These are phyloP conservation scores for Pisolithus sp. DNA, from an alignment of 768 basidiomycete genomes.

Conservation along the genomic window DNA sequence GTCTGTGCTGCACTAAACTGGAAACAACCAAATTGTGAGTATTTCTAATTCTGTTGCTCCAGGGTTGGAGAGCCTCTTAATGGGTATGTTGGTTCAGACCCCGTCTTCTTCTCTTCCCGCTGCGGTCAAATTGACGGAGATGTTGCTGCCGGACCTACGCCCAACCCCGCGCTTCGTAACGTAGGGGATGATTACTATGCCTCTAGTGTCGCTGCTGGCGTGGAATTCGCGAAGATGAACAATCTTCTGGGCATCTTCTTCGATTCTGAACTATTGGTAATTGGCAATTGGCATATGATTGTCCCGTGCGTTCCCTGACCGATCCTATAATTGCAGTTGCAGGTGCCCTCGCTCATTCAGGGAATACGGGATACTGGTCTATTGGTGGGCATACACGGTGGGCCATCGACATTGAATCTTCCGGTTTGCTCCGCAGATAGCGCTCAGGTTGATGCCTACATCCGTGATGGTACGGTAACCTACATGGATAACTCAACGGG, in stretches of 20 bases:
- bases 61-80: slow-evolving; percentile 12
- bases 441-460: slow-evolving; percentile 59
- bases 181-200: slow-evolving; percentile 44
- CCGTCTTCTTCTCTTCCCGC: slow-evolving; percentile 88
- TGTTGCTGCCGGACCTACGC: slow-evolving; percentile 31
- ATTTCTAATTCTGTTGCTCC: slow-evolving; percentile 11
- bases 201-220: slow-evolving; percentile 79
- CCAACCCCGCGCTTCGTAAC: slow-evolving; percentile 30
- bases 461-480: slow-evolving; percentile 57
- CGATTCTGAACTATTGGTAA: slow-evolving; percentile 80
- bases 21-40: slow-evolving; percentile 98
- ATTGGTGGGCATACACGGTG: slow-evolving; percentile 79
- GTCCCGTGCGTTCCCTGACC: slow-evolving; percentile 10
- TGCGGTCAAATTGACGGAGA: slow-evolving; percentile 59
- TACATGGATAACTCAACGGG: slow-evolving; percentile 60
- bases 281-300: slow-evolving; percentile 2
- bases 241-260: slow-evolving; percentile 90
- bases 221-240: slow-evolving; percentile 88
- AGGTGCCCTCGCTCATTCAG: slow-evolving; percentile 85
- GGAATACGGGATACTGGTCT: slow-evolving; percentile 86
- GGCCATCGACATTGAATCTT: slow-evolving; percentile 35
- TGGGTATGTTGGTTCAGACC: slow-evolving; percentile 49
- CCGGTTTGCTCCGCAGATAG: slow-evolving; percentile 36
- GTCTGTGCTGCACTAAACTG: slow-evolving; percentile 90
- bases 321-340: slow-evolving; percentile 36